Evolutionary conservation across 1,139 yeast species (phyloP), one percentile per base, ranked within the genome.

Genomic region (Yamadazyma atlantica): DNA sequence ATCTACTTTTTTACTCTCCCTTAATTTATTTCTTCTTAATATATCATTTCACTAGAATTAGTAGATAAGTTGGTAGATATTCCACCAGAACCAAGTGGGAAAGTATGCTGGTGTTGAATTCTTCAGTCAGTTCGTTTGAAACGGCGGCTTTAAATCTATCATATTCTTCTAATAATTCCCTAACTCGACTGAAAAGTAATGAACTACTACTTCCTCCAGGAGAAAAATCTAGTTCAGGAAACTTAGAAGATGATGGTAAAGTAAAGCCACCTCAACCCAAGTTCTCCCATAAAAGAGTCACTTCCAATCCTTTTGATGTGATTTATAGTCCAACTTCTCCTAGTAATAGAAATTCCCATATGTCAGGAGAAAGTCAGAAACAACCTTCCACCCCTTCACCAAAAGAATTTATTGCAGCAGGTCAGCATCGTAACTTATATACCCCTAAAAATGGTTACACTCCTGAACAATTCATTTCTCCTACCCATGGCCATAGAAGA

Each of bases 251-350:
- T 28, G 21, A 11, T 16, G 12, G 21, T 9, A 28, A 11, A n/a
- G 16, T 16, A n/a, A 16, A 29, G 22, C 19, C 28, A 2, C 36
- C 31, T 16, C 27, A 30, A 17, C 34, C 30, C 10, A 23, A 17
- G 3, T 40, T 40, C 36, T 35, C 37, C 29, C 51, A 43, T 41
- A 48, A 41, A 39, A 33, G 53, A 40, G 41, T 46, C 3, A 37
- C 42, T 4, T 49, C 57, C 2, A 54, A 57, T 34, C 62, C 62
- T 2, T 56, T 56, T 41, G 59, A 51, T 33, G 40, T 56, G 3
- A 34, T 57, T 3, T 55, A 56, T 29, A 46, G 36, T 38, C 26
- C 19, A 16, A 22, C 26, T 26, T 27, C 25, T 13, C 14, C 35
- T 6, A 27, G 17, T 33, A 18, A 18, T 27, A 19, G 24, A 32